A percentile compares a stretch with the other conserved stretches of the same genome.
Evolutionary conservation across 2,329 filamentous ascomycete genomes (phyloP).

Genomic region (Aspergillus tubingensis): DNA sequence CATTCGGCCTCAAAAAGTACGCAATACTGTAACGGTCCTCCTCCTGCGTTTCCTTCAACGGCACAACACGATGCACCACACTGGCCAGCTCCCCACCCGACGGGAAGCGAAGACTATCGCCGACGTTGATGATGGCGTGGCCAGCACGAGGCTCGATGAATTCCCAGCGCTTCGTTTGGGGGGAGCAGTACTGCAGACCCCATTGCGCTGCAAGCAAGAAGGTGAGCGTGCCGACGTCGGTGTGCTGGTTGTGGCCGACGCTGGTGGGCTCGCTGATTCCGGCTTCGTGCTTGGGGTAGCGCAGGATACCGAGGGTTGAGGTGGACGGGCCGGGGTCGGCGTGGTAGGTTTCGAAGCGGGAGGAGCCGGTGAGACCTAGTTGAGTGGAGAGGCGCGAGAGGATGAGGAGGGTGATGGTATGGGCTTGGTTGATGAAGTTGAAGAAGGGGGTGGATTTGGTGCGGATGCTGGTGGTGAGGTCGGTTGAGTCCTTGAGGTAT

Average conservation of each 20-base stretch:
- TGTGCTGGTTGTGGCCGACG: conserved; percentile 6
- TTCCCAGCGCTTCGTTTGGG: conserved; percentile 52
- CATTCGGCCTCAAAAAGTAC: conserved; percentile 1
- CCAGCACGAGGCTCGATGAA: conserved; percentile 57
- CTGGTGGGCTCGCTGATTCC: background rate
- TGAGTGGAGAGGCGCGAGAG: background rate
- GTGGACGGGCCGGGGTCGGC: background rate
- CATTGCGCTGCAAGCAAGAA: conserved; percentile 59
- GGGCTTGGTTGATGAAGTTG: no score
- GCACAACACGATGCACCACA: background rate
- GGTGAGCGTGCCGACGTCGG: conserved; percentile 60
- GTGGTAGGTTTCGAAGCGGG: background rate
- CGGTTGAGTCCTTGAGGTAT: no score
- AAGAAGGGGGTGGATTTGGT: no score
- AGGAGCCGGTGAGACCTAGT: background rate
- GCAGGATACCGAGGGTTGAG: background rate
- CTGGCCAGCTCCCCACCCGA: background rate
- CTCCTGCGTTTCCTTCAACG: background rate
- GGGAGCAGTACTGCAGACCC: conserved; percentile 59
- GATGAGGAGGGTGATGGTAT: no score
- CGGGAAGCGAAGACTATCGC: conserved; percentile 53
- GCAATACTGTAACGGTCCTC: background rate
- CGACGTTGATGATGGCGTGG: conserved; percentile 59
- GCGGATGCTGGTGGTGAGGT: no score
- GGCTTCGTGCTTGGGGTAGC: background rate